Conservation (phyloP, 208 protist species). For the Leishmania aethiopica region DNA sequence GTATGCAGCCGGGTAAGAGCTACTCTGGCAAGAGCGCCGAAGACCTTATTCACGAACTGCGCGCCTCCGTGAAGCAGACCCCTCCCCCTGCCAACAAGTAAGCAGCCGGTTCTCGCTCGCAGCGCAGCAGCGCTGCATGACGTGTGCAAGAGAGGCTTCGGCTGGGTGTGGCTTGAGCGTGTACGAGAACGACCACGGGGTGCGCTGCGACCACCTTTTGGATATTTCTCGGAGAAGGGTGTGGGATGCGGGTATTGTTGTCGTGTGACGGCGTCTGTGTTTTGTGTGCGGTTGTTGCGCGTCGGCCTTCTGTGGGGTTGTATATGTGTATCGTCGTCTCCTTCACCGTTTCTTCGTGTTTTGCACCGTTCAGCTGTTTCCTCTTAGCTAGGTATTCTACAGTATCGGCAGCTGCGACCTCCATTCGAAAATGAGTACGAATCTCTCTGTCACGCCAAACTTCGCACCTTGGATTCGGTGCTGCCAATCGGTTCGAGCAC, state of each 20-base stretch:
- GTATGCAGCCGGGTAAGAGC: constrained; percentile 87
- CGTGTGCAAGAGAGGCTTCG: background rate
- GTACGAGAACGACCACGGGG: background rate
- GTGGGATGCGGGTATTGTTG: background rate
- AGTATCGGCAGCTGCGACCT: background rate
- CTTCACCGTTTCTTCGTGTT: background rate
- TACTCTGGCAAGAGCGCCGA: constrained; percentile 87
- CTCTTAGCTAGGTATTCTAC: background rate
- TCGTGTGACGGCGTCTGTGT: background rate
- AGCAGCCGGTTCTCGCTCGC: background rate
- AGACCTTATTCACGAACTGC: constrained; percentile 88
- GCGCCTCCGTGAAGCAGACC: constrained; percentile 45
- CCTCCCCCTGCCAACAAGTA: constrained; percentile 29
- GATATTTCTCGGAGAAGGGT: background rate
- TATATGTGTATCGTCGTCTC: background rate
- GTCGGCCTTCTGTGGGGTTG: background rate
- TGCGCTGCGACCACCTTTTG: background rate
- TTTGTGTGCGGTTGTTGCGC: background rate
- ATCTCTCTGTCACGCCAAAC: background rate
- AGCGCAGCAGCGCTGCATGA: background rate
- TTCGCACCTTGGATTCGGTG: background rate
- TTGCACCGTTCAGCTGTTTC: background rate
- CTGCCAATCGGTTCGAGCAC: background rate
- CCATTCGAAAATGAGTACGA: background rate
- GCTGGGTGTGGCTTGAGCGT: background rate